Percentiles rank a stretch among this genome's conserved stretches.
phyloP scores from a whole-genome alignment of 331 rosid genomes.

The Pyrus hybrid region DNA sequence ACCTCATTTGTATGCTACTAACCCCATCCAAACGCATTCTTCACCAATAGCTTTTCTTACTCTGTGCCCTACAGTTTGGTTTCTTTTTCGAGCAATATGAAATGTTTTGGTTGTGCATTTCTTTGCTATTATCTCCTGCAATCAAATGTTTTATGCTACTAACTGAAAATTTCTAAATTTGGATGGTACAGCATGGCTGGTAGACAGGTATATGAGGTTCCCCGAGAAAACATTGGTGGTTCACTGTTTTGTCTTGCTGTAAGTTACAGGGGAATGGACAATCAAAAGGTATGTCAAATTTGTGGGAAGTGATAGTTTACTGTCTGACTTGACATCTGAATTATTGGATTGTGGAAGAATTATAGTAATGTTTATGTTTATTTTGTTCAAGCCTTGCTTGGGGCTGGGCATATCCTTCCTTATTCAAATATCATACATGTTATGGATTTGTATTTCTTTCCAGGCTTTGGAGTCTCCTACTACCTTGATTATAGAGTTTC shows the following conservation, averaged over 20 bases:
- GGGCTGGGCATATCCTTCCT: not conserved
- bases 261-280: conserved; percentile 77
- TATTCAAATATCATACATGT: not conserved
- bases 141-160: not conserved
- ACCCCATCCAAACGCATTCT: not conserved
- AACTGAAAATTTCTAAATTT: conserved; percentile 6
- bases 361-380: not conserved
- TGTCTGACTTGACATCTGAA: not conserved
- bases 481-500: conserved; percentile 79
- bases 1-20: not conserved
- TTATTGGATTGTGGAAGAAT: not conserved
- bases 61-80: not conserved
- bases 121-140: not conserved
- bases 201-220: conserved; percentile 81
- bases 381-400: not conserved
- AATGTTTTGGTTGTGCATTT: not conserved
- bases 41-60: not conserved
- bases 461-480: conserved; percentile 92
- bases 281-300: conserved; percentile 56
- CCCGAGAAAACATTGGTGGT: conserved; percentile 68
- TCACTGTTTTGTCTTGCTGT: conserved; percentile 68
- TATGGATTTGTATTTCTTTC: not conserved
- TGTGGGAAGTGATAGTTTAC: conserved; percentile 8
- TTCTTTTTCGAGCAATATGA: not conserved
- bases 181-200: conserved; percentile 78